Percentiles rank a stretch among this genome's conserved stretches.
Evolutionary conservation across 768 basidiomycete species (phyloP).

Genomic region (Suillus americanus): DNA sequence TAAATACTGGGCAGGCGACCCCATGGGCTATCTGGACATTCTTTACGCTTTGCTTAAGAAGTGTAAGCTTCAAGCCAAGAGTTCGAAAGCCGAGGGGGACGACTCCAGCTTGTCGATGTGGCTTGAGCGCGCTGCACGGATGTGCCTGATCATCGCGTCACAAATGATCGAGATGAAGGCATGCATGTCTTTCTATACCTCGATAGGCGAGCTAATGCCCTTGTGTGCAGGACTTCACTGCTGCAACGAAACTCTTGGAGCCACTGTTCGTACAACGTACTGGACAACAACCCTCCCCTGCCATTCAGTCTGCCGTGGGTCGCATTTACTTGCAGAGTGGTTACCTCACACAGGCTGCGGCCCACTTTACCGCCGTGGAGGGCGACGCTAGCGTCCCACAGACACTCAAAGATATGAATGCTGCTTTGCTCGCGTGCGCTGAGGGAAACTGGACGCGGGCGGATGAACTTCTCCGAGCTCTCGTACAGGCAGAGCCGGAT

Average conservation of each 20-base stretch:
- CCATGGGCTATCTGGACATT: conserved; percentile 77
- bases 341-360: conserved; percentile 54
- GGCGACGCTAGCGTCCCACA: conserved; percentile 43
- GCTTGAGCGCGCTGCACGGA: conserved; percentile 75
- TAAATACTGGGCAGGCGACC: conserved; percentile 81
- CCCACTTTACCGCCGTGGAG: conserved; percentile 48
- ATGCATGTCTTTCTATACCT: conserved; percentile 8
- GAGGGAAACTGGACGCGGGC: conserved; percentile 70
- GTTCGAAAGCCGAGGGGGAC: conserved; percentile 2
- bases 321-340: conserved; percentile 77
- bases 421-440: conserved; percentile 63
- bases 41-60: conserved; percentile 59
- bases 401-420: conserved; percentile 58
- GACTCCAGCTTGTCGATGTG: conserved; percentile 61
- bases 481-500: conserved; percentile 54
- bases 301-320: conserved; percentile 67
- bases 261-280: conserved; percentile 54
- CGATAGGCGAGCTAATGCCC: conserved; percentile 3
- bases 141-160: conserved; percentile 78
- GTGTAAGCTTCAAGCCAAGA: conserved; percentile 42
- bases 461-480: conserved; percentile 38
- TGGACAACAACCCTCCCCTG: conserved; percentile 38
- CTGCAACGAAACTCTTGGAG: conserved; percentile 65
- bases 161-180: conserved; percentile 88
- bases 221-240: conserved; percentile 58